phyloP scores from a whole-genome alignment of 306 rosid genomes.

The Myrica gale region DNA sequence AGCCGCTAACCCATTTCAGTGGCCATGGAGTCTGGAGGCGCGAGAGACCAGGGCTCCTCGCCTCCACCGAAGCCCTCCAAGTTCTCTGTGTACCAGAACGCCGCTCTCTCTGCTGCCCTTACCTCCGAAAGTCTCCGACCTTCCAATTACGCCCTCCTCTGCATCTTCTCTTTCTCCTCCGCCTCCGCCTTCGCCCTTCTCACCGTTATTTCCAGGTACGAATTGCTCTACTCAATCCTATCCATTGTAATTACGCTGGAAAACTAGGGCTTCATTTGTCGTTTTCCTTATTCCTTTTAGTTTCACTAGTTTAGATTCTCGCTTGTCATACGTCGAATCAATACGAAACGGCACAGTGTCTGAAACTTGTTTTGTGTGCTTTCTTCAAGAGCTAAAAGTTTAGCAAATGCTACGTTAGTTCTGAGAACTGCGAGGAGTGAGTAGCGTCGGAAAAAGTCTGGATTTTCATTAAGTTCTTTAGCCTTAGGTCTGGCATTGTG shows the following conservation, averaged over 20 bases:
- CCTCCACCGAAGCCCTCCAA: constrained; percentile 56
- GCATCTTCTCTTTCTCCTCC: constrained; percentile 57
- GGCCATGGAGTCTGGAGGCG: constrained; percentile 39
- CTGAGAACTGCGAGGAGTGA: not conserved
- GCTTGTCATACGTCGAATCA: not conserved
- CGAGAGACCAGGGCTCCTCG: constrained; percentile 39
- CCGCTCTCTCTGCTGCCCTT: constrained; percentile 69
- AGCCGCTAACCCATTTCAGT: not conserved
- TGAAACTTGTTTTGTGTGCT: not conserved
- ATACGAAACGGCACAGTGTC: not conserved
- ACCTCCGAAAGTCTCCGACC: constrained; percentile 79
- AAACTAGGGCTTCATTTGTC: not conserved
- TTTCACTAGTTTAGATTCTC: not conserved
- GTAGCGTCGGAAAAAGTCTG: too few species aligned
- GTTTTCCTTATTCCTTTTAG: not conserved
- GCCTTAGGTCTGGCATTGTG: not conserved
- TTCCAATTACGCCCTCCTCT: constrained; percentile 53
- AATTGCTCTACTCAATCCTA: not conserved
- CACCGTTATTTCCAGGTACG: constrained; percentile 56
- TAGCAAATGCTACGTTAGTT: not conserved
- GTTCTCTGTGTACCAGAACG: constrained; percentile 75
- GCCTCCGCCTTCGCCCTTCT: constrained; percentile 64
- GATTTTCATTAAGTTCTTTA: not conserved
- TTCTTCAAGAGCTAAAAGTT: not conserved
- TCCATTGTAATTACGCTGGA: not conserved